Base-by-base conservation (phyloP, 495 filamentous ascomycete genomes). In the Hyaloscypha hepaticicola region DNA sequence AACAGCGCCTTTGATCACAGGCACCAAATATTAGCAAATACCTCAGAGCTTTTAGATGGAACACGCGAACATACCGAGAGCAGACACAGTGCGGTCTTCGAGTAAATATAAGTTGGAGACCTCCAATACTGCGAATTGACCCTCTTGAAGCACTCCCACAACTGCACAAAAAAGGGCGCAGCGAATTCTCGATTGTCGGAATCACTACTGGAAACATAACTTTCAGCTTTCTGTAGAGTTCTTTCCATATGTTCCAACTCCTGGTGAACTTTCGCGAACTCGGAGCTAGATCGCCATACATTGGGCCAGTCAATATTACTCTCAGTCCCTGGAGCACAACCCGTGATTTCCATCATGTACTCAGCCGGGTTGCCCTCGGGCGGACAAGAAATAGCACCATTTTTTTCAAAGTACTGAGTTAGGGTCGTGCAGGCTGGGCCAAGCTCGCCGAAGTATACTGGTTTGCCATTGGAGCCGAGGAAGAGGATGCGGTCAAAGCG, bases 61-160 rank as follows among this genome's bases (percentile, higher is more conserved):
- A n/a, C n/a, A n/a, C n/a, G n/a, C n/a, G n/a, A n/a, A n/a, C n/a
- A n/a, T n/a, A 24, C 50, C 56, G 94, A 55, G 61, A 27, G 82
- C 70, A 79, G 72, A 67, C 85, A 88, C 29, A 91, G 82, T 22
- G 77, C 73, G 11, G 77, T 66, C 76, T 89, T 88, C 49, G 90
- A 89, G 73, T 91, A 93, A 62, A 97, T 88, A 75, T 97, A 97
- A 0, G 83, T 81, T 2, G 92, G 93, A 14, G 88, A 91, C 45
- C 93, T 87, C 90, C 91, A 97, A 77, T 95, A 95, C 69, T 96
- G 91, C 72, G 93, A 79, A 77, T 95, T 94, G 69, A 93, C 86
- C 60, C 93, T 82, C 73, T 75, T 67, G 8, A 79, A 79, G 58
- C 87, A 85, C 55, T 77, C 75, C 51, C 60, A 71, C 24, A 89